Evolutionary conservation across 768 basidiomycete genomes (phyloP).

Genomic region (Trametes villosa): DNA sequence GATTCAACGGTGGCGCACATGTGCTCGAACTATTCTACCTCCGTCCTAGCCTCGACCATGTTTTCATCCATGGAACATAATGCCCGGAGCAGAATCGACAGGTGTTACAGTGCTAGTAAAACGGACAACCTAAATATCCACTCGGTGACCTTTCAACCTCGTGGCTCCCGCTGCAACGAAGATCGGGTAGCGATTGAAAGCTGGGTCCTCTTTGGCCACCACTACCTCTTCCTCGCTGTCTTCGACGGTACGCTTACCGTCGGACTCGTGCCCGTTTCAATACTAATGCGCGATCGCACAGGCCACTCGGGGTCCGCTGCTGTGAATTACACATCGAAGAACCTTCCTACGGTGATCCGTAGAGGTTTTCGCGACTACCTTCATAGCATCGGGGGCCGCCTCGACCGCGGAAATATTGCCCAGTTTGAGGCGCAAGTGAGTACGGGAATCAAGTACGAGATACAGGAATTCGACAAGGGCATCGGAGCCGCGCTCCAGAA

Average conservation of each 20-base stretch:
- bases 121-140: no score
- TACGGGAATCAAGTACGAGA: not conserved
- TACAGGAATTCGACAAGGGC: not conserved
- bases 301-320: not conserved
- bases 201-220: not conserved
- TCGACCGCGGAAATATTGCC: not conserved
- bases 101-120: no score
- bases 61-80: no score
- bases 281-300: not conserved
- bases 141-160: slow-evolving; percentile 1
- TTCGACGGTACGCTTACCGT: not conserved
- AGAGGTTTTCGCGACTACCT: not conserved
- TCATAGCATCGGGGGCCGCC: not conserved
- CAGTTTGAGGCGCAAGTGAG: not conserved
- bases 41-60: no score
- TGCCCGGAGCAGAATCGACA: no score
- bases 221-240: not conserved
- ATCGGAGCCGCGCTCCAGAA: not conserved
- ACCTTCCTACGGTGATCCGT: not conserved
- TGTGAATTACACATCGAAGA: not conserved
- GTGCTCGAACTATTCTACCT: no score
- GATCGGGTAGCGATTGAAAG: not conserved
- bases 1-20: no score
- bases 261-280: not conserved
- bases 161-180: not conserved